Evolutionary conservation across 352 stramenopile genomes (phyloP).

Genomic region (Thraustotheca clavata): DNA sequence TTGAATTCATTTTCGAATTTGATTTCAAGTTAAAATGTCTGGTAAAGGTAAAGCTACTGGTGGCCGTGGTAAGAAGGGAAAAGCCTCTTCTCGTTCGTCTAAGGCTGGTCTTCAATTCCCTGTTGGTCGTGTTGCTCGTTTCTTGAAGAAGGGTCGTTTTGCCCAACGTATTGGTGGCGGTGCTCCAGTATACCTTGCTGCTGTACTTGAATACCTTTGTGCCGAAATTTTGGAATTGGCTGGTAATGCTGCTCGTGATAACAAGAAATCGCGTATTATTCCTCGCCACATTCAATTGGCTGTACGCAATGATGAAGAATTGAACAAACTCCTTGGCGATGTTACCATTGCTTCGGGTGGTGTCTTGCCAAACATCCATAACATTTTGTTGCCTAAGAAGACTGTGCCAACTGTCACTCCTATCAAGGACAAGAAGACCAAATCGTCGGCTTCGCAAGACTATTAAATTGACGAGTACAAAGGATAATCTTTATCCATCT

Average conservation of each 20-base stretch:
- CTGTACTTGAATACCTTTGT: slow-evolving; percentile 86
- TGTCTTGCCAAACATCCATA: slow-evolving; percentile 93
- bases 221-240: slow-evolving; percentile 89
- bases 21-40: slow-evolving; percentile 39
- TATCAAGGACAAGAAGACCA: slow-evolving; percentile 42
- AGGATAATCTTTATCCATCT: not conserved
- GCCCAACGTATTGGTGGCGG: slow-evolving; percentile 86
- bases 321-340: slow-evolving; percentile 89
- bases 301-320: slow-evolving; percentile 88
- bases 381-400: slow-evolving; percentile 81
- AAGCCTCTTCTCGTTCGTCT: slow-evolving; percentile 51
- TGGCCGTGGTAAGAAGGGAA: slow-evolving; percentile 66
- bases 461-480: slow-evolving; percentile 30
- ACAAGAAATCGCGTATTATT: slow-evolving; percentile 96
- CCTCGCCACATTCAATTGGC: slow-evolving; percentile 94
- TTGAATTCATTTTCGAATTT: slow-evolving; percentile 22
- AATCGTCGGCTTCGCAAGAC: slow-evolving; percentile 44
- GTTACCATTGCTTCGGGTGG: slow-evolving; percentile 91
- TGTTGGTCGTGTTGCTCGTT: slow-evolving; percentile 91
- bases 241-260: slow-evolving; percentile 87
- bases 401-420: slow-evolving; percentile 23
- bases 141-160: slow-evolving; percentile 89
- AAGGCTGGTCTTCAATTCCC: slow-evolving; percentile 95
- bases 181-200: slow-evolving; percentile 91
- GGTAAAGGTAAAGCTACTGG: slow-evolving; percentile 72